Base-by-base conservation (phyloP, 1,284 basidiomycete species). In the Tausonia pullulans region DNA sequence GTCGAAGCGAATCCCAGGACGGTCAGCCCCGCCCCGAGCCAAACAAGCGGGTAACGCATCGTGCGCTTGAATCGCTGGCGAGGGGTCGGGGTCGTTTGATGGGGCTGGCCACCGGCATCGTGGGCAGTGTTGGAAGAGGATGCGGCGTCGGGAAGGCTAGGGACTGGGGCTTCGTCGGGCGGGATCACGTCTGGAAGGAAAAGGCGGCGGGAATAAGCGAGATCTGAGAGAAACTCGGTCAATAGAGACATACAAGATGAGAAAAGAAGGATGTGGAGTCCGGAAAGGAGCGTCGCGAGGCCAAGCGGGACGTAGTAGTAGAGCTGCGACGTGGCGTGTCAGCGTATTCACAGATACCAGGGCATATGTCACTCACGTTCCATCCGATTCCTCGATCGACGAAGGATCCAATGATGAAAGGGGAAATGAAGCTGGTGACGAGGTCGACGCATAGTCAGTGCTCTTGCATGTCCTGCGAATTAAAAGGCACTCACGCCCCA, bases 361-460 rank as follows among this genome's bases (percentile, higher is more conserved):
- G 2, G 27, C 27, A 27, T 27, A 27, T 27, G 27, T 27, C 27
- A 70, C 72, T 77, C 81, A 75, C 73, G 74, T 68, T 74, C 74
- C 51, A 76, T 72, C 63, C 80, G 79, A 49, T 80, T 78, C 16
- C 51, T 27, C 39, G 7, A 44, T 61, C 60, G n/a, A 61, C 51
- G 5, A 61, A 51, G 13, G 27, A 52, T 5, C 60, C 60, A 51
- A 61, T 61, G 13, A 61, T 3, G 43, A 61, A 61, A 2, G 60
- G 60, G 0, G 60, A 61, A 44, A 61, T 61, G 44, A 46, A 46
- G 2, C 45, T 27, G 27, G 27, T 27, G 27, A 27, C 27, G 27
- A 27, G 27, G 27, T 27, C 27, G 27, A 27, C 27, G 27, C 27
- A 27, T 27, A 27, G 27, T 27, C 27, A 27, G 27, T 27, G 27